A percentile compares a stretch with the other conserved stretches of the same genome.
Conservation (phyloP, 2,329 filamentous ascomycete genomes). For the Fusarium sp. region DNA sequence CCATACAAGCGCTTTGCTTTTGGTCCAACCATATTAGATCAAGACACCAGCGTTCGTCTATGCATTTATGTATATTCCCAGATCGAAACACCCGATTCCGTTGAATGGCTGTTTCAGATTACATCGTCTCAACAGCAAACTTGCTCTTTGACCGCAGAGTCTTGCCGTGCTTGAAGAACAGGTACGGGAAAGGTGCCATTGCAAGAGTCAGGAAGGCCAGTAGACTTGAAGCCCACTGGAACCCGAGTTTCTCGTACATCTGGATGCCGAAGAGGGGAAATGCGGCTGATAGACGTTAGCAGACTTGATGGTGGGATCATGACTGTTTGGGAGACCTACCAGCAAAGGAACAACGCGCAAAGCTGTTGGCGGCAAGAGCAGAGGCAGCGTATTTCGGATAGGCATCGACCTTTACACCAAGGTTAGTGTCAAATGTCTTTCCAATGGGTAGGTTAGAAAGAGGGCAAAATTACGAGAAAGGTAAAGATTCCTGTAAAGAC, state of each 20-base stretch:
- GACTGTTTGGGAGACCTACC: neutral
- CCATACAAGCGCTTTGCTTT: neutral
- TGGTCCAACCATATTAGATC: neutral
- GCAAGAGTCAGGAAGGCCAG: conserved; percentile 30
- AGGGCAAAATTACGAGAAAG: conserved; percentile 16
- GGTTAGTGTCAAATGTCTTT: neutral
- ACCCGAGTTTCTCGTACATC: conserved; percentile 35
- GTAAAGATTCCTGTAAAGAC: conserved; percentile 30
- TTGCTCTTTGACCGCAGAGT: conserved; percentile 25
- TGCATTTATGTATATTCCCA: neutral
- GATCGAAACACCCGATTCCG: too few relatives aligned
- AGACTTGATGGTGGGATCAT: neutral
- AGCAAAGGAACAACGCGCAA: conserved; percentile 30
- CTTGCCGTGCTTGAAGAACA: conserved; percentile 37
- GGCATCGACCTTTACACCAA: conserved; percentile 16
- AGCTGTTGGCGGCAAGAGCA: conserved; percentile 36
- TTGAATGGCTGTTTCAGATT: too few relatives aligned
- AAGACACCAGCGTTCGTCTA: neutral
- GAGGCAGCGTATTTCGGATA: conserved; percentile 34
- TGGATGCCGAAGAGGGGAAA: conserved; percentile 26
- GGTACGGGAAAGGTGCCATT: conserved; percentile 33
- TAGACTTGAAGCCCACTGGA: conserved; percentile 31
- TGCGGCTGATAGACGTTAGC: neutral
- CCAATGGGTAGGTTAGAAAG: too few relatives aligned
- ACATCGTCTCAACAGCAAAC: conserved; percentile 12